Percentiles rank a stretch among this genome's conserved stretches.
These are phyloP conservation scores for Penicillium aurantiogriseum DNA, from an alignment of 2,329 filamentous ascomycete genomes.

Conservation along the genomic window DNA sequence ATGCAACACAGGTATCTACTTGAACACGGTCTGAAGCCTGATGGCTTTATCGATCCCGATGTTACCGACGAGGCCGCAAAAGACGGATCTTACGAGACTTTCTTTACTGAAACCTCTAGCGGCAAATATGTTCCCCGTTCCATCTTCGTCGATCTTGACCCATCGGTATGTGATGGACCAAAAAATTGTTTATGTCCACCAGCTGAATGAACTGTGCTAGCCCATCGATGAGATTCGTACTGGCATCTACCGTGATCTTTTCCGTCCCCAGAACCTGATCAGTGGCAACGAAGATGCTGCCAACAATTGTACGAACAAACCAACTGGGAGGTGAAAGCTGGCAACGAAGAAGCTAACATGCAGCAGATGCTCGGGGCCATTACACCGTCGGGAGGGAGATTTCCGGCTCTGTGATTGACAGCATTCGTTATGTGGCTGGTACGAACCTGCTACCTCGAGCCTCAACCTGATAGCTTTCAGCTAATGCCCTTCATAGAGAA, in stretches of 20 bases:
- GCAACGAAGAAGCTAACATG: constrained; percentile 12
- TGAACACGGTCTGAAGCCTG: constrained; percentile 62
- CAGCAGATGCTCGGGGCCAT: constrained; percentile 63
- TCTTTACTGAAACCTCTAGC: constrained; percentile 63
- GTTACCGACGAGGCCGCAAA: constrained; percentile 52
- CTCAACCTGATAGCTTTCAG: constrained; percentile 13
- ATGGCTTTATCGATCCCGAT: constrained; percentile 59
- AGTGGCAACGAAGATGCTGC: constrained; percentile 68
- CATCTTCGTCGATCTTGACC: constrained; percentile 67
- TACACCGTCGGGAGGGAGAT: constrained; percentile 69
- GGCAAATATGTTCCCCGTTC: constrained; percentile 68
- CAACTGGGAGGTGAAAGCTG: not conserved
- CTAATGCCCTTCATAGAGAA: constrained; percentile 50
- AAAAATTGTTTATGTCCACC: not conserved
- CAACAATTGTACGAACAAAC: constrained; percentile 58
- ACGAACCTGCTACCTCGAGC: constrained; percentile 19
- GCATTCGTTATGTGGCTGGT: constrained; percentile 64
- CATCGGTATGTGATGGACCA: constrained; percentile 46
- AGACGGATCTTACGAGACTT: constrained; percentile 61
- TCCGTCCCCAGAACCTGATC: constrained; percentile 65
- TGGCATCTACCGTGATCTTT: constrained; percentile 61
- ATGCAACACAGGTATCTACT: constrained; percentile 57
- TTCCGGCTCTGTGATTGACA: constrained; percentile 62
- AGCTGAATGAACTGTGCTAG: constrained; percentile 28
- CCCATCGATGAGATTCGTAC: constrained; percentile 67